Base-by-base conservation (phyloP, 176 grass and related monocot genomes). In the Dactylis glomerata region DNA sequence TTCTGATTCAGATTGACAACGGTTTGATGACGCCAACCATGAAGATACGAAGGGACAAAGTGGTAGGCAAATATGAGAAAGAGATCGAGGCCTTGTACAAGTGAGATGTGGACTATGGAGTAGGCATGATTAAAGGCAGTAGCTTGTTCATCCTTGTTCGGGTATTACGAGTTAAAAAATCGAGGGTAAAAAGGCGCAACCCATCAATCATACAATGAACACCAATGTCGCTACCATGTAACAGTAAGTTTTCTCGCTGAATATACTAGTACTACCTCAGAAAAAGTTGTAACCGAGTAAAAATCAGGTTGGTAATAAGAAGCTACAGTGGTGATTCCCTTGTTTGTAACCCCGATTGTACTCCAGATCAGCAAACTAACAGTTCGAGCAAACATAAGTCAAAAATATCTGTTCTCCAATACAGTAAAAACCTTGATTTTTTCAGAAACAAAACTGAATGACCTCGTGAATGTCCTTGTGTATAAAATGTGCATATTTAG, bases 1-100 rank as follows among this genome's bases (percentile, higher is more conserved):
- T 75, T 55, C 20, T 11, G 15, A 3, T 85, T 47, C 86, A 98
- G 96, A 89, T 98, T 23, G 91, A 98, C 78, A 98, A 92, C 70
- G 96, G 86, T 68, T 87, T 98, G 80, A 87, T 98, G 93, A 98
- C 96, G 5, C 93, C 96, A 19, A 98, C 96, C 33, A 94, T 98
- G 96, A 98, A 98, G 87, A 73, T 95, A 85, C 75, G 81, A 81
- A 90, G 96, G 67, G 89, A 92, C 64, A 82, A 89, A 89, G 93
- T 98, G 63, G 78, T 81, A 17, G 83, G 46, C 13, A 90, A 88
- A 85, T 98, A 98, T 38, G 63, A 49, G 2, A 74, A 54, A 61
- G 81, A 98, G 73, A 95, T 98, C 3, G 57, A 91, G 27, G 80
- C 87, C 8, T 71, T 98, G 68, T 98, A 89, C 75, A 82, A 84